Evolutionary conservation across 108 stramenopile species (phyloP).

Genomic region (Pseudonitzschia delicatissima): DNA sequence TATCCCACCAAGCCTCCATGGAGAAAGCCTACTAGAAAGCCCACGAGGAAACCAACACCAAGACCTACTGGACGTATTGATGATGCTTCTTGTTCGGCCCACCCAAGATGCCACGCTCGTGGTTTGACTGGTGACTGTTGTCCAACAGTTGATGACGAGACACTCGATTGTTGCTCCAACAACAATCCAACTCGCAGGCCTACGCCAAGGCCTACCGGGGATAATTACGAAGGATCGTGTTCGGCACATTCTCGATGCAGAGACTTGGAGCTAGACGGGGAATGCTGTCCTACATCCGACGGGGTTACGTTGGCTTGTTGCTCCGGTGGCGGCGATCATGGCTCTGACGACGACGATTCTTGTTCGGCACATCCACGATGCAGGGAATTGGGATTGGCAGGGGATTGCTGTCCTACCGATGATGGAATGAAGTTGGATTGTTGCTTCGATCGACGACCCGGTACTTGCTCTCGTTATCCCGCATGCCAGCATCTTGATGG

Average conservation of each 20-base stretch:
- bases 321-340: constrained; percentile 16
- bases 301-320: constrained; percentile 39
- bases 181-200: background rate
- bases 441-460: constrained; percentile 14
- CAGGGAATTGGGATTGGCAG: constrained; percentile 12
- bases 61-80: background rate
- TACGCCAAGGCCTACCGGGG: background rate
- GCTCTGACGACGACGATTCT: background rate
- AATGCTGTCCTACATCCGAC: constrained; percentile 42
- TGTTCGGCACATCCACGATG: constrained; percentile 31
- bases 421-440: constrained; percentile 34
- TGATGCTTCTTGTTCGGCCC: background rate
- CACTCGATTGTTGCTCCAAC: background rate
- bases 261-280: constrained; percentile 14
- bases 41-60: background rate
- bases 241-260: constrained; percentile 20
- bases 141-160: background rate
- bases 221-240: too few species aligned
- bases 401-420: constrained; percentile 43
- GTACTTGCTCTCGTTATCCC: background rate
- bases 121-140: constrained; percentile 1
- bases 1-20: background rate
- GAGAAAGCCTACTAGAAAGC: too few species aligned
- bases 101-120: background rate
- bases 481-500: background rate